Conservation (phyloP, 1,139 yeast genomes). For the Hansenula sp. region DNA sequence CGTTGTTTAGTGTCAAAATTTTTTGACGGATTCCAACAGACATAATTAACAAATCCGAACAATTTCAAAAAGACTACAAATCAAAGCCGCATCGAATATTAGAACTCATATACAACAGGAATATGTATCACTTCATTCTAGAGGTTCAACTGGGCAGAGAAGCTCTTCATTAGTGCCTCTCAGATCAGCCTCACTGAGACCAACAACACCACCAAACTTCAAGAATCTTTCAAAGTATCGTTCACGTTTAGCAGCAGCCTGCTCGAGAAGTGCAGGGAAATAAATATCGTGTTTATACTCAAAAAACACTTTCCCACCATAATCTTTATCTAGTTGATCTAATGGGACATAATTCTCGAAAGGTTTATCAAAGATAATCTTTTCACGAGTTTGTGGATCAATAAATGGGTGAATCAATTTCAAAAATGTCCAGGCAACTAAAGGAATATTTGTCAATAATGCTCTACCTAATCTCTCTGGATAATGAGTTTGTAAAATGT, state of each 20-base stretch:
- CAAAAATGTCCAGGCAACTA: conserved; percentile 82
- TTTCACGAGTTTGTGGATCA: conserved; percentile 87
- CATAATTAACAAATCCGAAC: too few relatives aligned
- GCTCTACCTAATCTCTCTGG: conserved; percentile 92
- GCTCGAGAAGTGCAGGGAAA: conserved; percentile 66
- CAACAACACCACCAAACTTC: conserved; percentile 61
- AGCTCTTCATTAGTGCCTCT: conserved; percentile 48
- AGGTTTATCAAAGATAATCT: conserved; percentile 82
- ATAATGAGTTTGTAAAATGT: conserved; percentile 85
- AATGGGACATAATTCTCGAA: conserved; percentile 74
- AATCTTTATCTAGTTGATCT: conserved; percentile 73
- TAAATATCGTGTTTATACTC: conserved; percentile 71
- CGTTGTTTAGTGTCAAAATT: too few relatives aligned
- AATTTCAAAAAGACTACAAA: too few relatives aligned
- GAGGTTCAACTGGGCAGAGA: conserved; percentile 31
- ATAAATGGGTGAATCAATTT: conserved; percentile 86
- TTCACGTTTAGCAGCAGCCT: conserved; percentile 48
- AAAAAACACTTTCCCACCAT: conserved; percentile 68
- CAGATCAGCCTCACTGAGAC: conserved; percentile 74
- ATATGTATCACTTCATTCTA: neutral
- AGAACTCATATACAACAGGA: too few relatives aligned
- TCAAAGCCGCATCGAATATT: too few relatives aligned
- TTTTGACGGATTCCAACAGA: too few relatives aligned
- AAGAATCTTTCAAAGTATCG: conserved; percentile 55
- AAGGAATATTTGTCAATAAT: conserved; percentile 80